phyloP scores from a whole-genome alignment of 495 filamentous ascomycete species.

The Trichoderma gamsii region DNA sequence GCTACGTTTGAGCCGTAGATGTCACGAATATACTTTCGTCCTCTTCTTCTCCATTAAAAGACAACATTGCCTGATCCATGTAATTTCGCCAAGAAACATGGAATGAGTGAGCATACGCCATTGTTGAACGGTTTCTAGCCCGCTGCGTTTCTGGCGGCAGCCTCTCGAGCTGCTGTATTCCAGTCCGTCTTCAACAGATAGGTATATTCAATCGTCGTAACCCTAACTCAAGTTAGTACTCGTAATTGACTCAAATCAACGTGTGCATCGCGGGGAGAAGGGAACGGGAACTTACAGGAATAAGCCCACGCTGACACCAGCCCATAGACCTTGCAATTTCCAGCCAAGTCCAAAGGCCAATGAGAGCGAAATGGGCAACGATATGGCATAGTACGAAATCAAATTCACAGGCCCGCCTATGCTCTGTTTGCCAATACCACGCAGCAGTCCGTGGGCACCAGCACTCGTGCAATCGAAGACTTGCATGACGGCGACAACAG shows the following conservation, averaged over 20 bases:
- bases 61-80: background rate
- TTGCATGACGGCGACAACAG: slow-evolving; percentile 68
- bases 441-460: slow-evolving; percentile 63
- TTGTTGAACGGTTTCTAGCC: slow-evolving; percentile 31
- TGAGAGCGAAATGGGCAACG: slow-evolving; percentile 65
- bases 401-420: slow-evolving; percentile 70
- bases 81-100: background rate
- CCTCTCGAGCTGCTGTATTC: slow-evolving; percentile 64
- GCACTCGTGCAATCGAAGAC: slow-evolving; percentile 64
- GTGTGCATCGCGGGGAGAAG: background rate
- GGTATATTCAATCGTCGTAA: slow-evolving; percentile 53
- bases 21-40: background rate
- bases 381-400: slow-evolving; percentile 67
- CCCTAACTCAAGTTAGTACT: slow-evolving; percentile 26
- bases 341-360: slow-evolving; percentile 59
- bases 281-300: slow-evolving; percentile 26
- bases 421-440: slow-evolving; percentile 66
- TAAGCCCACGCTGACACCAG: slow-evolving; percentile 56
- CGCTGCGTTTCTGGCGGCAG: slow-evolving; percentile 53
- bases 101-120: background rate
- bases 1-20: background rate
- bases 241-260: slow-evolving; percentile 11
- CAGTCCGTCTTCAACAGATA: slow-evolving; percentile 60
- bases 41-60: background rate
- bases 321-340: slow-evolving; percentile 64